phyloP scores from a whole-genome alignment of 352 stramenopile genomes.

The Pythium guiyangense region DNA sequence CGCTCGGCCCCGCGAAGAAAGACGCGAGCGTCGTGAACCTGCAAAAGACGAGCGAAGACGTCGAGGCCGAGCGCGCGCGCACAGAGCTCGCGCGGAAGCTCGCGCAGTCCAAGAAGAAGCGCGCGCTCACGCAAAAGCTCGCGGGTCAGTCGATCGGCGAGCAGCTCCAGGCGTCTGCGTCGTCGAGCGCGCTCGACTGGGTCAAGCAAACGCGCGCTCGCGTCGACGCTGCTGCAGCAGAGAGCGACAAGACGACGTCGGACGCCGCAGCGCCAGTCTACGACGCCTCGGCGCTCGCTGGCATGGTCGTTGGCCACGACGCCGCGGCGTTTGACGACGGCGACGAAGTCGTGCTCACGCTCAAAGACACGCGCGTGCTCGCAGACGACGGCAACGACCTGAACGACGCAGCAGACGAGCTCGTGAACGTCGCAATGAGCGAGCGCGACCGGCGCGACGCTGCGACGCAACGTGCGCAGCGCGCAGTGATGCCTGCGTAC shows the following conservation, averaged over 20 bases:
- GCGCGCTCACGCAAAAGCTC: conserved; percentile 71
- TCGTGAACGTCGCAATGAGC: conserved; percentile 83
- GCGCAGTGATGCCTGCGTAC: conserved; percentile 83
- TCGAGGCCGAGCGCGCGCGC: conserved; percentile 45
- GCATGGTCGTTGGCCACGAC: conserved; percentile 90
- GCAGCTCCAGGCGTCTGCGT: conserved; percentile 37
- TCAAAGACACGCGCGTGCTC: conserved; percentile 90
- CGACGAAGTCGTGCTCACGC: conserved; percentile 91
- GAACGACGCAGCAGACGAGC: conserved; percentile 72
- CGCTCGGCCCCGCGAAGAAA: conserved; percentile 31
- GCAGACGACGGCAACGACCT: conserved; percentile 76
- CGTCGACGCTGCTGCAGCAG: conserved; percentile 9
- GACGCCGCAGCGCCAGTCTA: conserved; percentile 44
- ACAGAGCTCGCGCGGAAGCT: conserved; percentile 49
- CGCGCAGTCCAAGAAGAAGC: conserved; percentile 56
- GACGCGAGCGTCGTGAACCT: conserved; percentile 56
- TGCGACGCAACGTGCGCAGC: conserved; percentile 36
- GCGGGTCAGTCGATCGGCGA: conserved; percentile 71
- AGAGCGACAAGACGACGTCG: conserved; percentile 1
- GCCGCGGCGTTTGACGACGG: conserved; percentile 86
- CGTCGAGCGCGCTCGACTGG: conserved; percentile 54
- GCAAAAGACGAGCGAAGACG: conserved; percentile 53
- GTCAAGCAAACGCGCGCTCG: conserved; percentile 47
- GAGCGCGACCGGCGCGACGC: conserved; percentile 57
- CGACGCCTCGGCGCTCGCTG: conserved; percentile 68